Evolutionary conservation across 371 early-diverging fungal genomes (phyloP).

Genomic region (Massospora cicadina): DNA sequence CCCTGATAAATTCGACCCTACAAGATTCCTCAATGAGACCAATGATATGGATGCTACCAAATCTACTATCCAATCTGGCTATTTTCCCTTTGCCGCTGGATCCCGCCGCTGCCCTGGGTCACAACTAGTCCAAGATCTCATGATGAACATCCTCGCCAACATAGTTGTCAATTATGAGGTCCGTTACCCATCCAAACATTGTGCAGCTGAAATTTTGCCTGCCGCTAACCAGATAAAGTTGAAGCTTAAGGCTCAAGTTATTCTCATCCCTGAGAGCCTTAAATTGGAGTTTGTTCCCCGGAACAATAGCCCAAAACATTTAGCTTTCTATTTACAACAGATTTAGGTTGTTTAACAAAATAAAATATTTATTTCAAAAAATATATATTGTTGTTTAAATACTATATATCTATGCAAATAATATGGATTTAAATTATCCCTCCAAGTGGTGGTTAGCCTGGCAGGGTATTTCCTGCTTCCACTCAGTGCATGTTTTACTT

Average conservation of each 20-base stretch:
- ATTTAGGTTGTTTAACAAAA: too few species aligned
- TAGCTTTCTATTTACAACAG: too few species aligned
- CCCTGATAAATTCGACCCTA: conserved; percentile 9
- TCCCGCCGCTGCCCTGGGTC: conserved; percentile 18
- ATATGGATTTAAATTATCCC: too few species aligned
- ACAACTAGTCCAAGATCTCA: not conserved
- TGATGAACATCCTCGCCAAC: not conserved
- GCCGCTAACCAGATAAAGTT: not conserved
- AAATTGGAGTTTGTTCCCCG: not conserved
- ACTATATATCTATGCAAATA: too few species aligned
- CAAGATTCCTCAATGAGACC: not conserved
- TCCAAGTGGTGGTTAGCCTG: too few species aligned
- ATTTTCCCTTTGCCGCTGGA: not conserved
- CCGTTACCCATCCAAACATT: too few species aligned
- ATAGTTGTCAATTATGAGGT: not conserved
- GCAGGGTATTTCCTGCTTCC: too few species aligned
- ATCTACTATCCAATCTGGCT: not conserved
- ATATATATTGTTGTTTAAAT: too few species aligned
- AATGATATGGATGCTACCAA: too few species aligned
- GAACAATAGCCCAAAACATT: too few species aligned
- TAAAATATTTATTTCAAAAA: too few species aligned
- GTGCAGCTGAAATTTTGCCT: not conserved
- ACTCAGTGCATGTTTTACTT: too few species aligned
- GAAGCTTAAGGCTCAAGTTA: not conserved
- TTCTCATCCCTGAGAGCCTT: not conserved